phyloP scores from a whole-genome alignment of 2,329 filamentous ascomycete species.

The Colletotrichum sp. region DNA sequence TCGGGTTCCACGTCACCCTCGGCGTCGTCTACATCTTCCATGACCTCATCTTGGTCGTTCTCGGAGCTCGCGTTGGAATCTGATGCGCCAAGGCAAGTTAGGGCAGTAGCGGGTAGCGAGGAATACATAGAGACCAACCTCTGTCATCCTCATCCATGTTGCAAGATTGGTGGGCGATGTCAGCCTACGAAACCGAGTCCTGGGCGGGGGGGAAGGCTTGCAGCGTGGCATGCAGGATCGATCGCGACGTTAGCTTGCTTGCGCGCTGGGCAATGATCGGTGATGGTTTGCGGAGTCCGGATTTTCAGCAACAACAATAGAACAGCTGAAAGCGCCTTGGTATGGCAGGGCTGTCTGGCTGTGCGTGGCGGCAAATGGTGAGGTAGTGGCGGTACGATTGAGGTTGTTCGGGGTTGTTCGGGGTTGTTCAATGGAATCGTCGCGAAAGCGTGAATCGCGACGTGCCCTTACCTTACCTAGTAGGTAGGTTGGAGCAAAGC shows the following conservation, averaged over 20 bases:
- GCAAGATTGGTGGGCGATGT: neutral
- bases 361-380: neutral
- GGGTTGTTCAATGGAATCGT: neutral
- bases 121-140: conserved; percentile 19
- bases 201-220: neutral
- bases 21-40: conserved; percentile 53
- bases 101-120: neutral
- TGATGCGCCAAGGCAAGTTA: conserved; percentile 2
- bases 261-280: neutral
- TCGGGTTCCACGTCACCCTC: conserved; percentile 36
- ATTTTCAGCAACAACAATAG: neutral
- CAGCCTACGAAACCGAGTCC: neutral
- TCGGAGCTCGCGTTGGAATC: conserved; percentile 49
- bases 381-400: neutral
- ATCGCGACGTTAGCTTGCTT: neutral
- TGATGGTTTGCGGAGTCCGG: neutral
- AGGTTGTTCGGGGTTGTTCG: neutral
- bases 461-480: neutral
- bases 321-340: neutral
- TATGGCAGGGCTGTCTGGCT: neutral
- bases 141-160: conserved; percentile 33
- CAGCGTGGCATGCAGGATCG: neutral
- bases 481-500: neutral
- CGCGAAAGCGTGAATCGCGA: conserved; percentile 17
- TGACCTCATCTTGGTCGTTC: conserved; percentile 58